Evolutionary conservation across 768 basidiomycete species (phyloP).

Genomic region (Boletales sp.): DNA sequence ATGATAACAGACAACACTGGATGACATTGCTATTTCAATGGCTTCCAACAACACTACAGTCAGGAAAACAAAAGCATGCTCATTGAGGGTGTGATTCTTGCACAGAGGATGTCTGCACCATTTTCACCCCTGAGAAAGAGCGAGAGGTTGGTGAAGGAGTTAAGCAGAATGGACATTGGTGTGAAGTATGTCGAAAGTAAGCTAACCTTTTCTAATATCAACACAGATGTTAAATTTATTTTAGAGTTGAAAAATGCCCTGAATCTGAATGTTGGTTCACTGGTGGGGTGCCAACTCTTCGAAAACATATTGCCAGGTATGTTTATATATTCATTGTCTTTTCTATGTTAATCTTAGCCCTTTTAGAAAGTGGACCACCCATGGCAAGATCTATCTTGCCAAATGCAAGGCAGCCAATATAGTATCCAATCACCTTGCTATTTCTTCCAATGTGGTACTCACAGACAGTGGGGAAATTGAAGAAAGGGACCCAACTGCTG

Average conservation of each 20-base stretch:
- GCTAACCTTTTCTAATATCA: not conserved
- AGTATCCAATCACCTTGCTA: not conserved
- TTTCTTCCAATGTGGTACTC: not conserved
- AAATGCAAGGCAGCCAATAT: not conserved
- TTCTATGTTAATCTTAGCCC: not conserved
- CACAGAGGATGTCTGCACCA: not conserved
- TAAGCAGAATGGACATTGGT: not conserved
- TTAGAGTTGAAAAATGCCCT: not conserved
- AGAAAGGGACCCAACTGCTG: not conserved
- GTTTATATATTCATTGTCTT: not conserved
- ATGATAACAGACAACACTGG: no score
- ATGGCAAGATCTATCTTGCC: not conserved
- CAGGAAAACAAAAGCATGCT: not conserved
- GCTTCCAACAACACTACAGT: no score
- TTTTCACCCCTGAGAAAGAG: not conserved
- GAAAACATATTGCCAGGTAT: not conserved
- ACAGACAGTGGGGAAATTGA: not conserved
- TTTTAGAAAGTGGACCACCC: not conserved
- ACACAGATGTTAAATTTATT: not conserved
- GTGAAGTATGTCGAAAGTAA: not conserved
- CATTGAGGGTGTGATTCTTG: not conserved
- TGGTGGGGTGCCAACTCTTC: not conserved
- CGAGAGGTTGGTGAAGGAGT: not conserved
- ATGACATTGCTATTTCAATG: no score
- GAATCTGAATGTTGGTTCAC: not conserved